Evolutionary conservation across 371 early-diverging fungal species (phyloP).

Genomic region (Blakeslea trispora): DNA sequence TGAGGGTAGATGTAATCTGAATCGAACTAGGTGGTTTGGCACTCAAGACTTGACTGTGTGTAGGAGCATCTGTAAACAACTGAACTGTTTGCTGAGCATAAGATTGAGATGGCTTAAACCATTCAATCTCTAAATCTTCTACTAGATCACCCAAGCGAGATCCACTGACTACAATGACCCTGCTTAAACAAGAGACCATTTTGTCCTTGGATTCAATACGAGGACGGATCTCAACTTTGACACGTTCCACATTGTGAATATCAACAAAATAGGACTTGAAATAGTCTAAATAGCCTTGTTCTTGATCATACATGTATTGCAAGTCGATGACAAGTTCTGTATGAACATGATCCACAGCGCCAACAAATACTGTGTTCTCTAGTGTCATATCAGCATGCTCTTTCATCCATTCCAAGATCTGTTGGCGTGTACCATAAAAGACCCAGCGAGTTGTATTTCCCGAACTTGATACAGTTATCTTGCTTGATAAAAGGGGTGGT

Average conservation of each 20-base stretch:
- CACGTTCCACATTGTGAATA: constrained; percentile 38
- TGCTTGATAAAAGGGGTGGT: constrained; percentile 42
- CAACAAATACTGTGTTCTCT: constrained; percentile 36
- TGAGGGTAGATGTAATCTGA: constrained; percentile 1
- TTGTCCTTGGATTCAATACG: constrained; percentile 43
- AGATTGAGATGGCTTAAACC: constrained; percentile 40
- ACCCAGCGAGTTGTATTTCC: constrained; percentile 43
- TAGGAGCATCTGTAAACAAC: constrained; percentile 37
- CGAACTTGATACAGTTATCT: constrained; percentile 42
- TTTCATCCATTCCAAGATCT: constrained; percentile 47
- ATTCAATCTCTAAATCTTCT: constrained; percentile 40
- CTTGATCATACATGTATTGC: constrained; percentile 35
- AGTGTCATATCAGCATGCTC: constrained; percentile 35
- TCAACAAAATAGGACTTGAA: constrained; percentile 42
- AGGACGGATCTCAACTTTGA: constrained; percentile 46
- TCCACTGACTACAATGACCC: constrained; percentile 35
- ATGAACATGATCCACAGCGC: constrained; percentile 20
- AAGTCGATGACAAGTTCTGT: constrained; percentile 48
- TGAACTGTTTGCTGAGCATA: constrained; percentile 43
- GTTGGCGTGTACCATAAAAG: constrained; percentile 46
- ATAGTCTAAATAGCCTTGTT: constrained; percentile 39
- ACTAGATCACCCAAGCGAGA: constrained; percentile 34
- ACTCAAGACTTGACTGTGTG: constrained; percentile 38
- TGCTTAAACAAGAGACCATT: constrained; percentile 26
- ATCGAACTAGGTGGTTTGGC: constrained; percentile 36